Conservation (phyloP, 331 rosid genomes). For the Pyrus hybrid region DNA sequence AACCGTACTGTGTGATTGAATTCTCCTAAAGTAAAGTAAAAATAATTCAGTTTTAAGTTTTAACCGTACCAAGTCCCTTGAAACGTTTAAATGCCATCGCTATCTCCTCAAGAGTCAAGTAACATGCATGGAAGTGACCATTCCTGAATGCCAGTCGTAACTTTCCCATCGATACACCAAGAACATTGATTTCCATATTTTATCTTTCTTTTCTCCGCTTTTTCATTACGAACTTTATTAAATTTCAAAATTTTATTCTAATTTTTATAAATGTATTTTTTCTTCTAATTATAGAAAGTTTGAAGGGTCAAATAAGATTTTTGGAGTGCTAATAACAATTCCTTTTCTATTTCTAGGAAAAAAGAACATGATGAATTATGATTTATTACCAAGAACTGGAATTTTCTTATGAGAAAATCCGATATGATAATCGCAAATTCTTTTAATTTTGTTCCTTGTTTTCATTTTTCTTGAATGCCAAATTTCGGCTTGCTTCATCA, state of each 20-base stretch:
- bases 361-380: too few relatives aligned
- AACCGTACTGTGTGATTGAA: too few relatives aligned
- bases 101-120: background rate
- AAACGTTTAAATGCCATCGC: background rate
- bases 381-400: too few relatives aligned
- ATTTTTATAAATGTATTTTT: too few relatives aligned
- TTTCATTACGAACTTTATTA: too few relatives aligned
- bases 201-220: too few relatives aligned
- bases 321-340: too few relatives aligned
- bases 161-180: background rate
- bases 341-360: too few relatives aligned
- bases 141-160: background rate
- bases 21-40: too few relatives aligned
- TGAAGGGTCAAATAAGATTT: too few relatives aligned
- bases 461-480: background rate
- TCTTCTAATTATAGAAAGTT: too few relatives aligned
- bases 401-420: background rate
- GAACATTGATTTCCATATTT: background rate
- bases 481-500: background rate
- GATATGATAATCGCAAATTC: background rate
- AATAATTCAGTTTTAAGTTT: background rate
- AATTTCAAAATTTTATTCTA: too few relatives aligned
- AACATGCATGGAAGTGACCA: background rate
- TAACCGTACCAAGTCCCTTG: background rate
- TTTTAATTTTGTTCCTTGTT: background rate